Percentiles rank a stretch among this genome's conserved stretches.
phyloP scores from a whole-genome alignment of 169 alveolate genomes.

The Eimeria sp. region DNA sequence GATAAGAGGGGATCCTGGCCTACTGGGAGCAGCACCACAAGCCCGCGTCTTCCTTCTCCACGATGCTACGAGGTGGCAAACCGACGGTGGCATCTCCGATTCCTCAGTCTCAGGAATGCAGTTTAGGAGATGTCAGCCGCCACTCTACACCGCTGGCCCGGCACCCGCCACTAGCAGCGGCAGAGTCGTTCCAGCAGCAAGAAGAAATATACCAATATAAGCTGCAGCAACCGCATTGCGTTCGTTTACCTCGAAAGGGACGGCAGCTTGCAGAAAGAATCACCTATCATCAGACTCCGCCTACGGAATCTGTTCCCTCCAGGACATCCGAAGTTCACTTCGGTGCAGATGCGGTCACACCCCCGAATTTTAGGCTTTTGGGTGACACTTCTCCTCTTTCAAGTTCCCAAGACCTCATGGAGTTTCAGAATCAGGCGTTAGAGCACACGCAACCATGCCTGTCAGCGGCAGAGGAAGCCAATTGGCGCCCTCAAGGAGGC shows the following conservation, averaged over 20 bases:
- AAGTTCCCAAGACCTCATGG: neutral
- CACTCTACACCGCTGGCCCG: neutral
- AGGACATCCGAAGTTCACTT: neutral
- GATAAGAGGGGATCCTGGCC: neutral
- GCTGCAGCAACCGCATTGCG: neutral
- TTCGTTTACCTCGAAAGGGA: neutral
- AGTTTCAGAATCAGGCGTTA: neutral
- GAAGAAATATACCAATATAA: neutral
- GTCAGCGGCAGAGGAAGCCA: neutral
- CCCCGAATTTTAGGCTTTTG: neutral
- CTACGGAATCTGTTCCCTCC: neutral
- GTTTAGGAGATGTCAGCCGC: neutral
- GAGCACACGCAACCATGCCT: neutral
- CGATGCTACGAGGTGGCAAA: neutral
- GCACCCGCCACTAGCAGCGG: neutral
- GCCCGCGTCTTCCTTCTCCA: neutral
- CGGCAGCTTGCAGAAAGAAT: neutral
- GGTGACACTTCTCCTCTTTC: constrained; percentile 3
- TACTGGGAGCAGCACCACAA: neutral
- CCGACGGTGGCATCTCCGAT: constrained; percentile 46
- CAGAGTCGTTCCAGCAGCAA: neutral
- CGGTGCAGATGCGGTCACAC: neutral
- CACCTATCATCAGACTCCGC: neutral
- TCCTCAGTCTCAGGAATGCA: neutral
- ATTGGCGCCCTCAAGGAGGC: neutral